Evolutionary conservation across 2,329 filamentous ascomycete genomes (phyloP), one percentile per base, ranked within the genome.

Genomic region (Graphilbum ipis-grandicollis): DNA sequence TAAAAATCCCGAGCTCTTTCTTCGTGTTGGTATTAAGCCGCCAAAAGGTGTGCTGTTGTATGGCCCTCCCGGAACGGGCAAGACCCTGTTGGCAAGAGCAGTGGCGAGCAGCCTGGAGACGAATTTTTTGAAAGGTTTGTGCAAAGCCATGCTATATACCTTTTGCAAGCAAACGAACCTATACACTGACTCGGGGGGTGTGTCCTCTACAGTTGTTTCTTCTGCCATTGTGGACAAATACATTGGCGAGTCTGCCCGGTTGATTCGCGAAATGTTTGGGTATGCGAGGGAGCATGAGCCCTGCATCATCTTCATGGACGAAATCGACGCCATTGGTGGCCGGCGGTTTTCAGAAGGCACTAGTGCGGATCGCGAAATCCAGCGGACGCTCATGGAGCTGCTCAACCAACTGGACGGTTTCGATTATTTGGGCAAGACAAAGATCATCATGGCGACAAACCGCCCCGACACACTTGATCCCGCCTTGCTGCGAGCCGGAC

Each of bases 271-370:
- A 59, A 98, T 98, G 92, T 98, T 98, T 53, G 92, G 90, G 40
- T 98, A 98, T 53, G 90, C 92, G 51, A 96, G 94, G 62, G 92
- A 98, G 57, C 90, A 98, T 57, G 90, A 98, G 59, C 90, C 90
- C 29, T 98, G 90, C 58, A 98, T 98, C 58, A 98, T 98, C 62
- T 98, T 98, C 71, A 98, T 98, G 90, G 92, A 98, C 67, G 90
- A 98, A 62, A 98, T 98, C 54, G 90, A 98, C 54, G 90, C 90
- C 52, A 98, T 98, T 52, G 90, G 90, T 56, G 92, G 92, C 44
- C 75, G 92, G 50, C 74, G 90, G 50, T 98, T 98, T 60, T 93
- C 84, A 1, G 90, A 98, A 58, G 90, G 92, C 48, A 98, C 90
- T 36, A 93, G 85, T 41, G 90, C 90, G 35, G 90, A 98, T 63